Conservation (phyloP, 768 basidiomycete species). For the Agrocybe pediades region DNA sequence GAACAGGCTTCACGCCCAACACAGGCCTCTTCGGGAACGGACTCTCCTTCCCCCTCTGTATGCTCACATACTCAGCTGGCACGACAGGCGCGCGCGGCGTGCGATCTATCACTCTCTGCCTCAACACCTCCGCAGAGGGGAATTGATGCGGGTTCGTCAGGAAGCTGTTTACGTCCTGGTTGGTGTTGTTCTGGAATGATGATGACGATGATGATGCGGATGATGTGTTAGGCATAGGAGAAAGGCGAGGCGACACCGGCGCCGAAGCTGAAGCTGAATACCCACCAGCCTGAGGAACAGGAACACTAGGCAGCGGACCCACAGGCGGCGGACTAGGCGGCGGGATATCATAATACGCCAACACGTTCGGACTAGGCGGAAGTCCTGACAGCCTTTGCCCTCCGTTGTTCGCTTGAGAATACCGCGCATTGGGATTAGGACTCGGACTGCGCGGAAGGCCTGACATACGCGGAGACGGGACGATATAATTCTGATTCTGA, state of each 20-base stretch:
- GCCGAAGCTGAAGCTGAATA: neutral
- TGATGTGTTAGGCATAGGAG: neutral
- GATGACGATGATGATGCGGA: neutral
- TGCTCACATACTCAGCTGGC: slow-evolving; percentile 19
- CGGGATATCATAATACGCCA: slow-evolving; percentile 50
- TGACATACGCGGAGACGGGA: slow-evolving; percentile 30
- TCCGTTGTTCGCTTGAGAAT: no score
- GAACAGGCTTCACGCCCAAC: slow-evolving; percentile 14
- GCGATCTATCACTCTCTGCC: slow-evolving; percentile 23
- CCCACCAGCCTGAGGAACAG: slow-evolving; percentile 4
- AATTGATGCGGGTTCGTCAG: slow-evolving; percentile 7
- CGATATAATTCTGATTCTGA: slow-evolving; percentile 27
- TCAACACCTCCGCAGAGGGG: slow-evolving; percentile 21
- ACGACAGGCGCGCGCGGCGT: slow-evolving; percentile 13
- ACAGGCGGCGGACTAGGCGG: slow-evolving; percentile 54
- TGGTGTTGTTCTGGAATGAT: neutral
- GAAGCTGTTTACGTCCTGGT: neutral
- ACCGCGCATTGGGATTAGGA: neutral
- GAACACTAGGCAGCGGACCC: slow-evolving; percentile 42
- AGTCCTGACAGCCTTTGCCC: neutral
- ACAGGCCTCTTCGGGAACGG: slow-evolving; percentile 54
- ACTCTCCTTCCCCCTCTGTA: slow-evolving; percentile 48
- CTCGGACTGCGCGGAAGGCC: slow-evolving; percentile 12
- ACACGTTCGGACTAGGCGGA: slow-evolving; percentile 36
- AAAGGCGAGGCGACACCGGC: slow-evolving; percentile 1